Evolutionary conservation across 768 basidiomycete genomes (phyloP), one percentile per base, ranked within the genome.

Genomic region (Leccinum uliginosum): DNA sequence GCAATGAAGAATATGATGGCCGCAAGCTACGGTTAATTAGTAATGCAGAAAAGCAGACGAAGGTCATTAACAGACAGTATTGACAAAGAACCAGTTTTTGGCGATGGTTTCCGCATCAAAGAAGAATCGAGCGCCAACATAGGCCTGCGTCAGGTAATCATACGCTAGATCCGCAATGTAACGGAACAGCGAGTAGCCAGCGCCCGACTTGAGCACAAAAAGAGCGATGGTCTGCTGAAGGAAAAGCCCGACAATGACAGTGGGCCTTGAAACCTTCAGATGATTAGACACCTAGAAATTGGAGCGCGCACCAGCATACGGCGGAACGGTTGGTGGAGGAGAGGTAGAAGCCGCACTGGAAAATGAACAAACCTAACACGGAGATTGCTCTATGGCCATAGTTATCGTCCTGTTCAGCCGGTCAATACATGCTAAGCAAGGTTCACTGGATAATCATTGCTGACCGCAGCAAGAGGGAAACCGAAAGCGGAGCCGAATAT

Each of bases 1-100:
- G 93, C 92, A 63, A 97, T 83, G 79, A 97, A 97, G 80, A 96
- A 96, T 67, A 97, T 91, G 71, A 96, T 89, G 19, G 87, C 81
- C 10, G 81, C 66, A 40, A 93, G 81, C 82, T 89, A 65, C 24
- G 26, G 35, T 17, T 17, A 14, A 40, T 66, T 53, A 69, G 53
- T 53, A 27, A 61, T 58, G 51, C 53, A 58, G 56, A 58, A 53
- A 64, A 1, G 14, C 4, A 47, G 14, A 51, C 38, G 50, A 62
- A 49, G 19, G 43, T 54, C 8, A 45, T 51, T 21, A 32, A 72
- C 82, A 51, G 63, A 86, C 86, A 51, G 83, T 85, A 69, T 87
- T 89, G 59, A 91, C 85, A 65, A 92, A 91, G 78, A 93, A 92
- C 89, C 88, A 93, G 59, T 86, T 80, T 66, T 88, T 87, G 44